Percentiles rank a stretch among this genome's conserved stretches.
These are phyloP conservation scores for Crucibulum parvulum DNA, from an alignment of 1,284 basidiomycete species.

Conservation along the genomic window DNA sequence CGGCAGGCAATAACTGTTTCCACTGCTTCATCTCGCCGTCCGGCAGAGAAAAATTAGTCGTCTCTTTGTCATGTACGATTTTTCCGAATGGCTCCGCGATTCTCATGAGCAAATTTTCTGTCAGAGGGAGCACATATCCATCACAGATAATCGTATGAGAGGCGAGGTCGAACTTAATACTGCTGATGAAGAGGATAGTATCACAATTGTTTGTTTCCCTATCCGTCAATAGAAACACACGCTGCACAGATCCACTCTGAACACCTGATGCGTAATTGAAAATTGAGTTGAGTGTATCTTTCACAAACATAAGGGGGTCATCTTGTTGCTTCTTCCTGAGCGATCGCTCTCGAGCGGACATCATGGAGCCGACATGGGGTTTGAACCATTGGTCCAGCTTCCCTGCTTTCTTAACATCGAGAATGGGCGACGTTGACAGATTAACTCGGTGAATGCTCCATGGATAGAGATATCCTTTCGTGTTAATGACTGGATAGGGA, in stretches of 20 bases:
- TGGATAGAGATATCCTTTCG: slow-evolving; percentile 10
- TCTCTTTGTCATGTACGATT: slow-evolving; percentile 2
- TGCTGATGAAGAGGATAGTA: slow-evolving; percentile 14
- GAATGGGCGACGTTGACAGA: neutral
- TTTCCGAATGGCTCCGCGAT: neutral
- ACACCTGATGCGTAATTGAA: slow-evolving; percentile 24
- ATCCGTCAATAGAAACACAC: slow-evolving; percentile 22
- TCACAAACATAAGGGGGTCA: slow-evolving; percentile 30
- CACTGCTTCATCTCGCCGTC: slow-evolving; percentile 30
- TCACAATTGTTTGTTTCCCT: slow-evolving; percentile 20
- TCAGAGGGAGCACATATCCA: slow-evolving; percentile 30
- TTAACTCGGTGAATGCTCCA: slow-evolving; percentile 19
- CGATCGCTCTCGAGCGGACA: slow-evolving; percentile 33
- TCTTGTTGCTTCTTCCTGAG: slow-evolving; percentile 21
- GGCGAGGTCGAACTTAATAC: slow-evolving; percentile 28
- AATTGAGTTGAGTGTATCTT: slow-evolving; percentile 30
- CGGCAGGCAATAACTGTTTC: slow-evolving; percentile 35
- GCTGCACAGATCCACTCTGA: slow-evolving; percentile 9
- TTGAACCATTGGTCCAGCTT: slow-evolving; percentile 25
- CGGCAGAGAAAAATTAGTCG: slow-evolving; percentile 9
- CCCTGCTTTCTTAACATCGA: slow-evolving; percentile 2
- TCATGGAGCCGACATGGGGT: slow-evolving; percentile 27
- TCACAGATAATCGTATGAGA: slow-evolving; percentile 33
- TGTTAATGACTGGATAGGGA: slow-evolving; percentile 25
- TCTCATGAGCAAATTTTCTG: slow-evolving; percentile 9